Evolutionary conservation across 2,329 filamentous ascomycete genomes (phyloP), one percentile per base, ranked within the genome.

Genomic region (Salinomyces thailandicus): DNA sequence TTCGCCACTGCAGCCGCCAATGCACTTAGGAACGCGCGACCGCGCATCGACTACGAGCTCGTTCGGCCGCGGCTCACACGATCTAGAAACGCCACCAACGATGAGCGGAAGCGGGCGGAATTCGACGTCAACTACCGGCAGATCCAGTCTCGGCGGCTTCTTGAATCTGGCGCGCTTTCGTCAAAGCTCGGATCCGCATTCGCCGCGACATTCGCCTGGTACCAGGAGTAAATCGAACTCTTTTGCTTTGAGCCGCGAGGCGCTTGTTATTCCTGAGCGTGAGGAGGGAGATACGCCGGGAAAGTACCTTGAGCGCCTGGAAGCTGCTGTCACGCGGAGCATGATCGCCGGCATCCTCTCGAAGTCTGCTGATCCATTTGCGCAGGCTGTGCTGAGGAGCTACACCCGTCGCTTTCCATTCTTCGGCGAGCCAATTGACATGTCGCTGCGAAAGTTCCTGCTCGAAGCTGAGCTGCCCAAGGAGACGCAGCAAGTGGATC

Each of bases 401-500:
- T 96, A 94, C 55, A 96, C 96, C 81, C 78, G 89, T 36, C 81
- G 81, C 14, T 96, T 96, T 60, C 78, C 80, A 35, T 96, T 96
- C 63, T 96, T 95, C 52, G 87, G 85, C 18, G 89, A 96, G 50
- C 91, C 91, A 0, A 89, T 98, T 67, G 91, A 98, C 57, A 96
- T 98, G 86, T 84, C 89, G 2, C 79, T 96, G 45, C 79, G 91
- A 24, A 96, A 96, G 59, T 72, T 98, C 33, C 70, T 98, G 37
- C 94, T 96, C 83, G 87, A 95, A 56, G 86, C 91, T 3, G 89
- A 96, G 59, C 64, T 98, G 19, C 91, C 91, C 3, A 94, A 93
- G 51, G 91, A 98, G 63, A 96, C 91, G 0, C 91, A 98, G 60
- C 91, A 98, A 52, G 96, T 98, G 45, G 91, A 98, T 60, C 76